Evolutionary conservation across 192 early-diverging fungal species (phyloP).

Genomic region (Coemansia sp.): DNA sequence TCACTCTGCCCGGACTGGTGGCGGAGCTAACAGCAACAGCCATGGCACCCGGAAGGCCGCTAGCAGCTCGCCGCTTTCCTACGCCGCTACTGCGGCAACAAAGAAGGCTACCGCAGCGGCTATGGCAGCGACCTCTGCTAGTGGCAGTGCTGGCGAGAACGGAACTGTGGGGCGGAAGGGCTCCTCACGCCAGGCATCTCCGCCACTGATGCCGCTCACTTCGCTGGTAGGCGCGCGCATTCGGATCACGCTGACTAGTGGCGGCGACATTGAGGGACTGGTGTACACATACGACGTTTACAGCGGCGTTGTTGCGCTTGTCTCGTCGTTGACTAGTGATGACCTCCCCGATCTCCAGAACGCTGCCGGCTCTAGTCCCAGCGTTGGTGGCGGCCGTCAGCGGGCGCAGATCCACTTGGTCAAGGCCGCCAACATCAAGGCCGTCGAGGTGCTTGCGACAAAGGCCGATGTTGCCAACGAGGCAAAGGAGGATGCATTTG

Average conservation of each 20-base stretch:
- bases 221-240: conserved; percentile 31
- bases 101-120: conserved; percentile 18
- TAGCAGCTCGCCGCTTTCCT: conserved; percentile 21
- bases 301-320: conserved; percentile 45
- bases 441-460: conserved; percentile 17
- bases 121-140: background rate
- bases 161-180: conserved; percentile 12
- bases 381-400: conserved; percentile 7
- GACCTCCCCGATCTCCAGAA: conserved; percentile 5
- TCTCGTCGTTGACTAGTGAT: conserved; percentile 7
- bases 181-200: conserved; percentile 9
- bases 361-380: conserved; percentile 1
- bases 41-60: background rate
- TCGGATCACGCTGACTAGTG: conserved; percentile 28
- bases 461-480: background rate
- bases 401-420: conserved; percentile 23
- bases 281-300: conserved; percentile 52
- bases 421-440: conserved; percentile 33
- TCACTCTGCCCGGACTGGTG: conserved; percentile 1
- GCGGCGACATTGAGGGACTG: conserved; percentile 26
- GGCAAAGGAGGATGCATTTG: background rate
- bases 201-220: conserved; percentile 17
- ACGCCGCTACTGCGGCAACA: conserved; percentile 40
- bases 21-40: conserved; percentile 5
- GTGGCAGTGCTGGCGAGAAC: conserved; percentile 9